Evolutionary conservation across 176 grass and related monocot genomes (phyloP), one percentile per base, ranked within the genome.

Genomic region (Luzula sylvatica): DNA sequence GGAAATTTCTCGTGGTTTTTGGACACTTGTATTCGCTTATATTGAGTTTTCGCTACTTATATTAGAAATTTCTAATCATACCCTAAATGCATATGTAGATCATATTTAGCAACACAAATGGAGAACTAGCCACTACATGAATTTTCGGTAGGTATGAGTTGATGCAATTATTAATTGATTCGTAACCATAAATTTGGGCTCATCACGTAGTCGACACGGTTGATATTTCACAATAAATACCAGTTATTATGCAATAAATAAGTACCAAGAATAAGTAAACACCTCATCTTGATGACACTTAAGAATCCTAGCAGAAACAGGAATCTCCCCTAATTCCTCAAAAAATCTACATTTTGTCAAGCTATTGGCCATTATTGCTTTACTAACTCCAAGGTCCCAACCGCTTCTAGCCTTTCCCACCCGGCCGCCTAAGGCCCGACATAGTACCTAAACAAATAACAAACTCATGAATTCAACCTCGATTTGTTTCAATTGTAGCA

Each of bases 261-360:
- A 23, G 12, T 4, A 15, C 4, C 5, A 24, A 20, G 11, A 50
- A 21, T 23, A 23, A 0, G 15, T 32, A 26, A 24, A 20, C 2
- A 92, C 87, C 80, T 89, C 90, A 52, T 89, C 84, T 70, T 74
- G 90, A 26, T 96, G 90, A 24, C 75, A 61, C 61, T 96, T 54
- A 3, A 80, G 72, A 77, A 96, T 82, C 58, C 46, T 86, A 66
- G 77, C 77, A 11, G 32, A 50, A 8, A 8, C 21, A 9, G 75
- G 69, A 14, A 75, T 42, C 9, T 74, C 54, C 26, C 15, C 46
- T 17, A 74, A 58, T 26, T 50, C 73, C 26, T 68, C 50, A 22
- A 76, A 60, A 62, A 73, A 77, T 52, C 58, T 49, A n/a, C 43
- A 61, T 38, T 63, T 53, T 44, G 53, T 23, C 48, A 79, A 38